Evolutionary conservation across 108 stramenopile species (phyloP), one percentile per base, ranked within the genome.

Genomic region (Asterionellopsis glacialis): DNA sequence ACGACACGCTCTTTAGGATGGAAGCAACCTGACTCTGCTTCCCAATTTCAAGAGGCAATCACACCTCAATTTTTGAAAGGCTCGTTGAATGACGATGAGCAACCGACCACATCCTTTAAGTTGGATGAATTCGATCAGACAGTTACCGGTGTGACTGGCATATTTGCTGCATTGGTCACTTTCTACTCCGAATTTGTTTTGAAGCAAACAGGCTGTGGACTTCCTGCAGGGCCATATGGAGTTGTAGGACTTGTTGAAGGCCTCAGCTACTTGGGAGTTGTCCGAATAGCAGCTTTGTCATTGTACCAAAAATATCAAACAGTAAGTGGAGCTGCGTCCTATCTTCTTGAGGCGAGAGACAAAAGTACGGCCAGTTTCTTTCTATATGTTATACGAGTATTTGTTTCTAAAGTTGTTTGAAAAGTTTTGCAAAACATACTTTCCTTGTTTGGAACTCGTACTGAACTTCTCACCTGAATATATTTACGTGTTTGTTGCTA

Each of bases 191-290:
- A 91, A 64, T 88, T 60, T 51, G 72, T 69, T 0, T 59, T 91
- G 0, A 82, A 80, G 39, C 72, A 68, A n/a, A 90, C 84, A 24
- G 88, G 84, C 22, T 83, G 82, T 59, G 88, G 88, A 6, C 61
- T 90, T 0, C 88, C 88, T 9, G 84, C 88, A 1, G 88, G 88
- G 9, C 84, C 88, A 11, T 79, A 66, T 57, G 88, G 88, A 23
- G 15, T 82, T 0, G 44, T 90, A 0, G 88, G 88, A 11, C 69
- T 79, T 4, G 45, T 65, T 1, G 88, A 90, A 68, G 88, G 88
- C 12, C 16, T 90, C 0, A 80, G 78, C 39, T 90, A 90, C 60
- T 50, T 90, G 16, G 74, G 69, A 0, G 72, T 84, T 9, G 64
- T 77, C 9, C 77, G 60, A 7, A 14, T 87, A 14, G 76, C 64